These are phyloP conservation scores for Amauroascus verrucosus DNA, from an alignment of 2,329 filamentous ascomycete species.

Conservation along the genomic window DNA sequence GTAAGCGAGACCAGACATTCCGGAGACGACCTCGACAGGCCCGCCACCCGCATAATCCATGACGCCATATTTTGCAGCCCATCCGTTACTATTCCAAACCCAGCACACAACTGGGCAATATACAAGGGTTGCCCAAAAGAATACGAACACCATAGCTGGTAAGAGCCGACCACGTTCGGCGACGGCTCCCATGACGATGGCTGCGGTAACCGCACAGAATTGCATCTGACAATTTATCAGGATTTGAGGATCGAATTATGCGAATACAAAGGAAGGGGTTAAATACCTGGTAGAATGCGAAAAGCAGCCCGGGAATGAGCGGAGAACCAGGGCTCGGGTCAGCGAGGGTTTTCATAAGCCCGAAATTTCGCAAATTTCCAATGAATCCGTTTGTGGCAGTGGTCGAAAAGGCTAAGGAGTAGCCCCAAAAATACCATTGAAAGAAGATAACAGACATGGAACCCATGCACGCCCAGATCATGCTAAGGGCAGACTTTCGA, in stretches of 20 bases:
- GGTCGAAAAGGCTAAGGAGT: slow-evolving; percentile 82
- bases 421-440: slow-evolving; percentile 99
- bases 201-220: slow-evolving; percentile 88
- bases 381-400: slow-evolving; percentile 81
- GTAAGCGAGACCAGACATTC: slow-evolving; percentile 86
- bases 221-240: slow-evolving; percentile 57
- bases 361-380: slow-evolving; percentile 80
- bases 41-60: slow-evolving; percentile 94
- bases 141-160: slow-evolving; percentile 88
- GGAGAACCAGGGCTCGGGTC: slow-evolving; percentile 79
- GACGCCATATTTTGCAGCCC: slow-evolving; percentile 82
- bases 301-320: slow-evolving; percentile 78
- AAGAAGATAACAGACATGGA: slow-evolving; percentile 84
- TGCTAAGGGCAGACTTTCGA: slow-evolving; percentile 89
- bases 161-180: slow-evolving; percentile 89
- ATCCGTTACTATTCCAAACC: slow-evolving; percentile 92
- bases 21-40: slow-evolving; percentile 93
- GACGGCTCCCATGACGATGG: slow-evolving; percentile 82
- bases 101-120: slow-evolving; percentile 96
- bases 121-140: slow-evolving; percentile 92
- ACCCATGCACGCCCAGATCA: slow-evolving; percentile 97
- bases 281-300: slow-evolving; percentile 80
- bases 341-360: slow-evolving; percentile 72
- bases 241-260: neutral
- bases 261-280: neutral